Conservation (phyloP, 768 basidiomycete genomes). For the Holtermannia corniformis region DNA sequence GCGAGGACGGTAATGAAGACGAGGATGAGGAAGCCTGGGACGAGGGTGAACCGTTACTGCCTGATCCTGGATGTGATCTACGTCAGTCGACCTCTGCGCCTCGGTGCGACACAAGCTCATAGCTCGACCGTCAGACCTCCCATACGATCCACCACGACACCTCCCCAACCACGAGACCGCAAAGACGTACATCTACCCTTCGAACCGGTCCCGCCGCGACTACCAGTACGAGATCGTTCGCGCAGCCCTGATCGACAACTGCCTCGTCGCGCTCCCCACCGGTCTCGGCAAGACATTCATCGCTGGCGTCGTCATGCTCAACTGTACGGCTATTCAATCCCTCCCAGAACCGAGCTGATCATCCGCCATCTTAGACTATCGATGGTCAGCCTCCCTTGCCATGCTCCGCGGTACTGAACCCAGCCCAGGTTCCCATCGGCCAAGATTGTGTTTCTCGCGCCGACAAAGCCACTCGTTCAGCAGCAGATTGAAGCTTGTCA, state of each 20-base stretch:
- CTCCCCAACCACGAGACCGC: constrained; percentile 27
- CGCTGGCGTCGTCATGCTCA: constrained; percentile 91
- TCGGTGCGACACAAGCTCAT: background rate
- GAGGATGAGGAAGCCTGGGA: constrained; percentile 25
- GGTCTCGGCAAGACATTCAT: constrained; percentile 97
- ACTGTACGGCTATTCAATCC: constrained; percentile 54
- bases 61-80: constrained; percentile 59
- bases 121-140: constrained; percentile 2
- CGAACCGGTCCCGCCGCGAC: constrained; percentile 75
- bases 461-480: constrained; percentile 89
- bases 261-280: constrained; percentile 86
- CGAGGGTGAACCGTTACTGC: constrained; percentile 51
- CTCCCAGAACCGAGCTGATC: background rate
- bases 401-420: too few species aligned
- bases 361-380: constrained; percentile 20
- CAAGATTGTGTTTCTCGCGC: constrained; percentile 80
- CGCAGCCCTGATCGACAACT: constrained; percentile 79
- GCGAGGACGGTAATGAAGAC: constrained; percentile 51
- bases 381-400: constrained; percentile 11
- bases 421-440: constrained; percentile 35
- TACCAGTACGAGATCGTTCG: constrained; percentile 92
- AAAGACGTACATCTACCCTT: constrained; percentile 82
- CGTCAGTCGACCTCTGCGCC: constrained; percentile 46
- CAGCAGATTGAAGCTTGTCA: constrained; percentile 95
- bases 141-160: constrained; percentile 31